Evolutionary conservation across 2,329 filamentous ascomycete genomes (phyloP).

Genomic region (Leptographium wingfieldii): DNA sequence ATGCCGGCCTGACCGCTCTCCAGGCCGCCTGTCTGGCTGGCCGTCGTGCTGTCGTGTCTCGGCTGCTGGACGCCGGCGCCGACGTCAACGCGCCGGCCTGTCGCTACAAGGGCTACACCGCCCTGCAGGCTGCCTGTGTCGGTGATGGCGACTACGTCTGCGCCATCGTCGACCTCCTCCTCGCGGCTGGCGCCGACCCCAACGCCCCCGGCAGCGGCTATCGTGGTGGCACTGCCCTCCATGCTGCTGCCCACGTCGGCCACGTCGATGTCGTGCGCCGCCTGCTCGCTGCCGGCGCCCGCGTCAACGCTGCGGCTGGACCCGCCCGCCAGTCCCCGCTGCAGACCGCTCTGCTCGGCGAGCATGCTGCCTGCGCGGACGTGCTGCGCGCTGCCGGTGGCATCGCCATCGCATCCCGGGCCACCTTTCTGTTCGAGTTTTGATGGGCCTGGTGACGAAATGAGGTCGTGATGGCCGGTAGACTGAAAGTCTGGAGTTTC

Average conservation of each 20-base stretch:
- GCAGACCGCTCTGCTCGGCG: slow-evolving; percentile 2
- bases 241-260: slow-evolving; percentile 11
- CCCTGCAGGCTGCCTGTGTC: slow-evolving; percentile 22
- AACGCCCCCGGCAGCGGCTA: slow-evolving; percentile 14
- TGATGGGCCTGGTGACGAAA: too few species aligned
- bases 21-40: slow-evolving; percentile 23
- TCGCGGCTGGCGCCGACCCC: slow-evolving; percentile 13
- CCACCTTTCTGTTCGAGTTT: too few species aligned
- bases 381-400: too few species aligned
- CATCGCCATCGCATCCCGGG: too few species aligned
- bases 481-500: too few species aligned
- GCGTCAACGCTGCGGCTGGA: slow-evolving; percentile 1
- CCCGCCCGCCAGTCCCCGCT: slow-evolving; percentile 6
- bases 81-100: slow-evolving; percentile 11
- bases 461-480: too few species aligned
- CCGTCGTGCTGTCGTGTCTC: slow-evolving; percentile 18
- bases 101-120: slow-evolving; percentile 17
- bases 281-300: slow-evolving; percentile 10
- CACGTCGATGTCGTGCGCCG: slow-evolving; percentile 8
- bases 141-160: slow-evolving; percentile 18
- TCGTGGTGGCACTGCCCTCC: slow-evolving; percentile 12
- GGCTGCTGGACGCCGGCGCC: slow-evolving; percentile 8
- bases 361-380: neutral
- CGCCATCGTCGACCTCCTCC: slow-evolving; percentile 15
- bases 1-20: slow-evolving; percentile 19